A percentile compares a stretch with the other conserved stretches of the same genome.
Conservation (phyloP, 2,329 filamentous ascomycete species). For the Fusarium pilosicola region DNA sequence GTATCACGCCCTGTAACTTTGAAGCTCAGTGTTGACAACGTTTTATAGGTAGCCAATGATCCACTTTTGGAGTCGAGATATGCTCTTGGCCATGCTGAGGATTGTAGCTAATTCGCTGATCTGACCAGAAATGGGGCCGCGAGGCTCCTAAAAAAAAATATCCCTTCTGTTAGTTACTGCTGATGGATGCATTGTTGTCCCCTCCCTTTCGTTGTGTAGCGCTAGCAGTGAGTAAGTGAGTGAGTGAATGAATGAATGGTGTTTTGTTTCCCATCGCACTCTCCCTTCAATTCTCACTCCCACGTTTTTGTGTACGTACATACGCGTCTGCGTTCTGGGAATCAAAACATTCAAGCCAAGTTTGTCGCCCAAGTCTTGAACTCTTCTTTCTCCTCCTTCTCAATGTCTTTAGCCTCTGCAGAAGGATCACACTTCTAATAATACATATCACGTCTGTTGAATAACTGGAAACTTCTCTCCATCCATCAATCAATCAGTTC, state of each 20-base stretch:
- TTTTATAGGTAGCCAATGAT: neutral
- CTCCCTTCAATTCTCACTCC: constrained; percentile 20
- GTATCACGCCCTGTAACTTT: constrained; percentile 6
- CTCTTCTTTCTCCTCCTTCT: neutral
- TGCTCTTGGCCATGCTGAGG: neutral
- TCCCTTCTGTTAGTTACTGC: constrained; percentile 13
- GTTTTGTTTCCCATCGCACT: constrained; percentile 6
- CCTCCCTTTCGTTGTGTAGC: constrained; percentile 10
- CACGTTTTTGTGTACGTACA: constrained; percentile 26
- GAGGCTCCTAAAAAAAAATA: neutral
- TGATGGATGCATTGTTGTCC: constrained; percentile 29
- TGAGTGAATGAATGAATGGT: neutral
- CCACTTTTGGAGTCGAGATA: neutral
- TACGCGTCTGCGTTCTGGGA: neutral
- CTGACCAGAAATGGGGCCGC: neutral
- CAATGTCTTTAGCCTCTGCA: neutral
- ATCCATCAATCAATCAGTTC: constrained; percentile 10
- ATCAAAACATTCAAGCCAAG: constrained; percentile 10
- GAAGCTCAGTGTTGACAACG: neutral
- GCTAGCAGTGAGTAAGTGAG: neutral
- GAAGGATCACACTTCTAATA: neutral
- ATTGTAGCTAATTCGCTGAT: constrained; percentile 7
- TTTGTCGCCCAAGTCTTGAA: neutral
- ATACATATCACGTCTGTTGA: neutral
- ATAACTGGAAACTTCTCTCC: constrained; percentile 22